phyloP scores from a whole-genome alignment of 2,329 filamentous ascomycete species.

The Xylaria sp. region DNA sequence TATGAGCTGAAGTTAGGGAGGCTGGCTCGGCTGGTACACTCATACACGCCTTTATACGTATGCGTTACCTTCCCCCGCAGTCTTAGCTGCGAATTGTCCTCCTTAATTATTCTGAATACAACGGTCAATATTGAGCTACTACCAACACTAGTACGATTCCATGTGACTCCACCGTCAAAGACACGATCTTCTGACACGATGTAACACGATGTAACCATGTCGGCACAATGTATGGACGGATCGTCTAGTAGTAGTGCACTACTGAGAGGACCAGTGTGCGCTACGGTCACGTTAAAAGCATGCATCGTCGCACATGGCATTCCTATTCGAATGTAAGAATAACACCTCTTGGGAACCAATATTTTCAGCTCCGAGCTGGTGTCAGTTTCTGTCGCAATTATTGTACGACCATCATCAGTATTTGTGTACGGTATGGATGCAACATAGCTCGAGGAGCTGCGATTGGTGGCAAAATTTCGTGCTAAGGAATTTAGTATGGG shows the following conservation, averaged over 20 bases:
- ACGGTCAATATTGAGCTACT: no score
- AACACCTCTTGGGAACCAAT: no score
- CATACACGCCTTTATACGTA: background rate
- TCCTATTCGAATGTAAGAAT: no score
- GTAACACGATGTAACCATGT: background rate
- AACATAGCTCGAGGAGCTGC: no score
- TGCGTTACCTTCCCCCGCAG: background rate
- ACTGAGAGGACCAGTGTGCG: background rate
- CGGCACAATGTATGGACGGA: background rate
- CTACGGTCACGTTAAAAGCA: background rate
- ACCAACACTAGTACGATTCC: background rate
- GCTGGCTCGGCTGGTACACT: background rate
- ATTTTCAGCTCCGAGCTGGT: no score
- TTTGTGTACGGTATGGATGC: no score
- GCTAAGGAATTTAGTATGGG: no score
- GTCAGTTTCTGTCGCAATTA: no score
- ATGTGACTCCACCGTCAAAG: background rate
- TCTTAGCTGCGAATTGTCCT: background rate
- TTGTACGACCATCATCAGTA: no score
- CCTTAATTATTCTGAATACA: no score
- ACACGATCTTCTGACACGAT: background rate
- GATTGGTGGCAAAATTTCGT: no score
- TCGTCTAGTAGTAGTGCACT: background rate
- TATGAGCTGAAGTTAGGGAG: background rate
- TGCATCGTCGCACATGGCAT: background rate